A percentile compares a stretch with the other conserved stretches of the same genome.
Conservation (phyloP, 2,329 filamentous ascomycete species). For the Neonectria punicea region DNA sequence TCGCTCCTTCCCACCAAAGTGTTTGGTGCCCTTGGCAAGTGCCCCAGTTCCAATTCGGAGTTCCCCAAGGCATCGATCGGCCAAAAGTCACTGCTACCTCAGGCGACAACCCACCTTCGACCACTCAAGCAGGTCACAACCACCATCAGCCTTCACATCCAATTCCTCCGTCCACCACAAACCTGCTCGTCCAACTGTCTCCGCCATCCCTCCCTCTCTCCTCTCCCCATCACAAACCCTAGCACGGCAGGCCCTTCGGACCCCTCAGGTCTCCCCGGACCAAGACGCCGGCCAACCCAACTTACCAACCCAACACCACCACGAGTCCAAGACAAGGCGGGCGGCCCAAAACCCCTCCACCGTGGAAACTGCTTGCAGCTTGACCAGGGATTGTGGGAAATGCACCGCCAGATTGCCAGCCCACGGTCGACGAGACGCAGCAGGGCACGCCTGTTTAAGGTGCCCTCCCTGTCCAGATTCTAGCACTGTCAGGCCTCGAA, state of each 20-base stretch:
- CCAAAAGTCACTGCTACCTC: constrained; percentile 11
- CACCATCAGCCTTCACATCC: constrained; percentile 16
- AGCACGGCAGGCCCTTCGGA: constrained; percentile 7
- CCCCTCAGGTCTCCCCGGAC: constrained; percentile 13
- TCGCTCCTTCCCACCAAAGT: constrained; percentile 6
- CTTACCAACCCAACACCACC: background rate
- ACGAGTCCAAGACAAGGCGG: constrained; percentile 6
- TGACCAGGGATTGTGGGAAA: constrained; percentile 14
- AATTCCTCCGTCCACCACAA: constrained; percentile 8
- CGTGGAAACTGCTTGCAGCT: constrained; percentile 2
- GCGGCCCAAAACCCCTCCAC: constrained; percentile 6
- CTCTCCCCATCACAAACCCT: background rate
- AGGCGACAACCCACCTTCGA: background rate
- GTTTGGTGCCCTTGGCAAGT: background rate
- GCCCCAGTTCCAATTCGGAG: background rate
- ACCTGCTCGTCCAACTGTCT: background rate
- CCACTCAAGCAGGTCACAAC: constrained; percentile 2
- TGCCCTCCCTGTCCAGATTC: constrained; percentile 12
- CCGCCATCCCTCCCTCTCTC: constrained; percentile 8
- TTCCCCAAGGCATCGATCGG: constrained; percentile 12
- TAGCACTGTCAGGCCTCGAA: constrained; percentile 16
- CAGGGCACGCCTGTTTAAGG: constrained; percentile 10
- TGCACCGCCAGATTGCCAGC: constrained; percentile 20
- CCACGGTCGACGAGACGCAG: background rate
- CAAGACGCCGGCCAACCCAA: constrained; percentile 3